phyloP scores from a whole-genome alignment of 768 basidiomycete genomes.

The Gloeopeniophorella convolvens region DNA sequence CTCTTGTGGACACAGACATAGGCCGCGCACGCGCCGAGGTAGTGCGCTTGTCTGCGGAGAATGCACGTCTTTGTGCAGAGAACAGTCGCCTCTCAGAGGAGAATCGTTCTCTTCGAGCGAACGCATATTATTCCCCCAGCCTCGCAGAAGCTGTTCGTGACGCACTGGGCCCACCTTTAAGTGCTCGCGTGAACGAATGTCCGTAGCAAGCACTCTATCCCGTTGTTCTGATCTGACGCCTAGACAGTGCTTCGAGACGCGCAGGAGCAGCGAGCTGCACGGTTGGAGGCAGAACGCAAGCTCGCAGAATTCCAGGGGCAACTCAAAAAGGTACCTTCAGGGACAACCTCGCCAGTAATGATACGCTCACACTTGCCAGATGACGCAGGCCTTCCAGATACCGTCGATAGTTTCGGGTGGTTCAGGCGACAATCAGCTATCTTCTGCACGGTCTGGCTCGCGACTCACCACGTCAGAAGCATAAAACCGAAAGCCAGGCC shows the following conservation, averaged over 20 bases:
- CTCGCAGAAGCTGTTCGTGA: constrained; percentile 19
- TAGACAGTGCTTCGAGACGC: constrained; percentile 17
- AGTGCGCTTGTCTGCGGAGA: constrained; percentile 17
- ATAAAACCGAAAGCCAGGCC: not conserved
- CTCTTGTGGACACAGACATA: constrained; percentile 7
- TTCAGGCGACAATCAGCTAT: constrained; percentile 9
- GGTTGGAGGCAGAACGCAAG: constrained; percentile 35
- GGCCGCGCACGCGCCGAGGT: constrained; percentile 17
- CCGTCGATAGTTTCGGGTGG: constrained; percentile 1
- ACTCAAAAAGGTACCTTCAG: constrained; percentile 42
- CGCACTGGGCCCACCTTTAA: constrained; percentile 12
- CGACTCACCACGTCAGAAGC: constrained; percentile 18
- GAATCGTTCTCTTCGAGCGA: constrained; percentile 14
- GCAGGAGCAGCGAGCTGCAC: constrained; percentile 35
- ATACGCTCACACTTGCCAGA: constrained; percentile 11
- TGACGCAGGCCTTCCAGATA: constrained; percentile 21
- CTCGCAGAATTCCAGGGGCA: constrained; percentile 50
- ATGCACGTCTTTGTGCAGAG: constrained; percentile 18
- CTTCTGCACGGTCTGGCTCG: constrained; percentile 17
- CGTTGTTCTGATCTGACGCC: not conserved
- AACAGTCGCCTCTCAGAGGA: constrained; percentile 18
- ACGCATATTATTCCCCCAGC: constrained; percentile 14
- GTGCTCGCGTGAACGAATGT: constrained; percentile 17
- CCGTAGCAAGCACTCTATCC: not conserved
- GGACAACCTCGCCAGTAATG: constrained; percentile 37